Evolutionary conservation across 352 stramenopile genomes (phyloP).

Genomic region (Pythium chondricola): DNA sequence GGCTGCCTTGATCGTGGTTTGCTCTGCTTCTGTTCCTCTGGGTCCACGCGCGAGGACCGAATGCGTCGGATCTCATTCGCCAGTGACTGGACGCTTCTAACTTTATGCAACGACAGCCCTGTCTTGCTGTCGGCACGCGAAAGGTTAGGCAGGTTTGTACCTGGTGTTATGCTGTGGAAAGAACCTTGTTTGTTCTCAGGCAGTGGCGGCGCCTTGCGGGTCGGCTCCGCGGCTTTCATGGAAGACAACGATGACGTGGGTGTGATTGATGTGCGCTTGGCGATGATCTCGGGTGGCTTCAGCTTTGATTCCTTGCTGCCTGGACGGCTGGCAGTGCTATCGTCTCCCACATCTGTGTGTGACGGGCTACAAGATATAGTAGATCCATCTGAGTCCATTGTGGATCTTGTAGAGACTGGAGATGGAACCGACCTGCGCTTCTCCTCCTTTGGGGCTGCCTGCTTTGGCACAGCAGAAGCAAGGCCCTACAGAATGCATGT

Average conservation of each 20-base stretch:
- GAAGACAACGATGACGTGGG: neutral
- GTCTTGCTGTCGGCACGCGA: slow-evolving; percentile 38
- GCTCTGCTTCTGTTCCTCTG: slow-evolving; percentile 10
- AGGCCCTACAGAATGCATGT: slow-evolving; percentile 6
- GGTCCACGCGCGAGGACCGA: slow-evolving; percentile 45
- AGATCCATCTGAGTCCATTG: neutral
- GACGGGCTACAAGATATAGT: slow-evolving; percentile 5
- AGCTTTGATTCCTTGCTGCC: slow-evolving; percentile 62
- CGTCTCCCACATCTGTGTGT: slow-evolving; percentile 19
- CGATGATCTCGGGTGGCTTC: slow-evolving; percentile 46
- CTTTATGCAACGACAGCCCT: slow-evolving; percentile 43
- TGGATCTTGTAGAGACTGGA: neutral
- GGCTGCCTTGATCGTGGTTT: slow-evolving; percentile 12
- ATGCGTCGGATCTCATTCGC: slow-evolving; percentile 78
- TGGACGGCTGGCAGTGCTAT: neutral
- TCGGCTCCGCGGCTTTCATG: slow-evolving; percentile 17
- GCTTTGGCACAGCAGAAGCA: slow-evolving; percentile 11
- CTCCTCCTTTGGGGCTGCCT: slow-evolving; percentile 21
- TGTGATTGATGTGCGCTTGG: slow-evolving; percentile 9
- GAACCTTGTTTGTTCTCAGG: slow-evolving; percentile 30
- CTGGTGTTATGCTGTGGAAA: slow-evolving; percentile 17
- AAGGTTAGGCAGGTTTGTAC: slow-evolving; percentile 1
- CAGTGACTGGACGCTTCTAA: slow-evolving; percentile 73
- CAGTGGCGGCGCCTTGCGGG: slow-evolving; percentile 39
- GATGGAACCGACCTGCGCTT: slow-evolving; percentile 16